A percentile compares a stretch with the other conserved stretches of the same genome.
Conservation (phyloP, 768 basidiomycete genomes). For the Coprinopsis cinerea region DNA sequence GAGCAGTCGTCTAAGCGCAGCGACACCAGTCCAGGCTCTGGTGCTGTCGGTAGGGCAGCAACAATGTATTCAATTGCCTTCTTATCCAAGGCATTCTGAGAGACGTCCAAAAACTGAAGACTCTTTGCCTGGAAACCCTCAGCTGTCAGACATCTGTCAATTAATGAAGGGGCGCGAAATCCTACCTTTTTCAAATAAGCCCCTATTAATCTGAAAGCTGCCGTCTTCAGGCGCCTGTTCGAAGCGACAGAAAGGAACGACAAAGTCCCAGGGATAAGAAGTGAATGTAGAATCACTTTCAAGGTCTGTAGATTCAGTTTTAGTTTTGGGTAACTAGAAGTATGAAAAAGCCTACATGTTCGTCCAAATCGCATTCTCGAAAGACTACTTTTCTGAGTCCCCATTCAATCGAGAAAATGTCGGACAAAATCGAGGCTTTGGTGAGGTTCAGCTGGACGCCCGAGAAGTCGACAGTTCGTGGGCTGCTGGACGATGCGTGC, state of each 20-base stretch:
- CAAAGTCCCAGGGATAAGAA: slow-evolving; percentile 77
- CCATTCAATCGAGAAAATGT: slow-evolving; percentile 91
- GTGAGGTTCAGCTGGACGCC: slow-evolving; percentile 67
- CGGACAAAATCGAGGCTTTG: slow-evolving; percentile 76
- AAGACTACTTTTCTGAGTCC: slow-evolving; percentile 81
- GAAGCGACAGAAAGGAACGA: slow-evolving; percentile 83
- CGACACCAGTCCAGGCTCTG: slow-evolving; percentile 60
- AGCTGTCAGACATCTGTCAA: too few relatives aligned
- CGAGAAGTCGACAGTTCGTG: slow-evolving; percentile 75
- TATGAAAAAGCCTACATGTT: slow-evolving; percentile 42
- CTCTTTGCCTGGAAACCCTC: slow-evolving; percentile 56
- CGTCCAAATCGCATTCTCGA: slow-evolving; percentile 83
- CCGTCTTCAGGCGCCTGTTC: slow-evolving; percentile 72
- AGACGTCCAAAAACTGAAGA: slow-evolving; percentile 85
- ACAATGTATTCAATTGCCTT: slow-evolving; percentile 79
- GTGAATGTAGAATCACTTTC: slow-evolving; percentile 85
- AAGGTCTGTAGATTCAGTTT: slow-evolving; percentile 45
- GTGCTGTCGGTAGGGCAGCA: slow-evolving; percentile 50
- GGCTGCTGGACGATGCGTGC: slow-evolving; percentile 48
- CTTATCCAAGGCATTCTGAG: slow-evolving; percentile 81
- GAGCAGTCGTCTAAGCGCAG: slow-evolving; percentile 86
- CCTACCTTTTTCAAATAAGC: slow-evolving; percentile 73
- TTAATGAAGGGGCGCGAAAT: slow-evolving; percentile 4
- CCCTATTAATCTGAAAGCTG: slow-evolving; percentile 75
- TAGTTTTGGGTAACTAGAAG: neutral